Conservation (phyloP, 345 rosid species). For the rapeseed (Brassica napus) region Da-Ae NC_063443.1:17396501-17397000, state of each 20-base stretch:
- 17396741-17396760: conserved; percentile 45
- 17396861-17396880: conserved; percentile 36
- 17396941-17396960: conserved; percentile 37
- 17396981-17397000: conserved; percentile 38
- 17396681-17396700: conserved; percentile 19
- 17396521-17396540: no score
- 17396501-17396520: no score
- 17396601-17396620: not conserved
- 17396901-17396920: not conserved
- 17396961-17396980: conserved; percentile 23
- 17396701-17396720: conserved; percentile 29
- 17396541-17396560: no score
- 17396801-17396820: conserved; percentile 29
- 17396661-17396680: conserved; percentile 1
- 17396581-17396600: conserved; percentile 21
- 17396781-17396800: not conserved
- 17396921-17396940: conserved; percentile 16
- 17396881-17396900: conserved; percentile 23
- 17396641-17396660: not conserved
- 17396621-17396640: not conserved
- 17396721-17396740: conserved; percentile 27
- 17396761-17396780: conserved; percentile 22
- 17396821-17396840: conserved; percentile 45
- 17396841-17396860: conserved; percentile 34
- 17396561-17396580: no score